phyloP scores from a whole-genome alignment of 257 asterid genomes.

The Solanum gracilifrons region DNA sequence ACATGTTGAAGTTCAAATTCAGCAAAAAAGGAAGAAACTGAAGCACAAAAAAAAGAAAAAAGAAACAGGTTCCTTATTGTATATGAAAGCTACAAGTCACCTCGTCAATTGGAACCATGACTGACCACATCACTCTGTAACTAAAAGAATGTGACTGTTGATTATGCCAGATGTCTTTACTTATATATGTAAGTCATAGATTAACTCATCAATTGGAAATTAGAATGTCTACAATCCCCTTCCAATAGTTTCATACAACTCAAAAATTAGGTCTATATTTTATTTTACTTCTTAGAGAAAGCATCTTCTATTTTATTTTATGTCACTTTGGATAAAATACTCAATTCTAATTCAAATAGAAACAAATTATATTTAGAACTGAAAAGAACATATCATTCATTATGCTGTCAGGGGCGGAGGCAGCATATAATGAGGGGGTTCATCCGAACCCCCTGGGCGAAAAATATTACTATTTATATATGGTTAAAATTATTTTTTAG shows the following conservation, averaged over 20 bases:
- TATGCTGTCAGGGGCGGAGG: no score
- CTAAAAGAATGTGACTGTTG: not conserved
- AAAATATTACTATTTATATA: no score
- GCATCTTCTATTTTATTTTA: not conserved
- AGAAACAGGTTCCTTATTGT: not conserved
- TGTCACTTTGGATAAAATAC: not conserved
- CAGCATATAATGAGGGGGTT: no score
- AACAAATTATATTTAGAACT: not conserved
- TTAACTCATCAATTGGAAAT: not conserved
- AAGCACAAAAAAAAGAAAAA: not conserved
- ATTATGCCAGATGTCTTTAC: not conserved
- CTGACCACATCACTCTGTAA: not conserved
- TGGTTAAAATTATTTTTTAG: no score
- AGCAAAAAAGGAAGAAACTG: not conserved
- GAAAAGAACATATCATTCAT: not conserved
- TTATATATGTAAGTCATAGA: not conserved
- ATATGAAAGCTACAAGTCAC: not conserved
- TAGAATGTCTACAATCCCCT: not conserved
- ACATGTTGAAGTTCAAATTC: not conserved
- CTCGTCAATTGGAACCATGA: not conserved
- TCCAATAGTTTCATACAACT: not conserved
- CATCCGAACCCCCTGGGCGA: no score
- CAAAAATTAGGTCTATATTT: not conserved
- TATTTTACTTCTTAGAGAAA: not conserved
- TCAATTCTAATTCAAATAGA: not conserved